A percentile compares a stretch with the other conserved stretches of the same genome.
These are phyloP conservation scores for Nakazawaea wyomingensis DNA, from an alignment of 805 yeast genomes.

Conservation along the genomic window DNA sequence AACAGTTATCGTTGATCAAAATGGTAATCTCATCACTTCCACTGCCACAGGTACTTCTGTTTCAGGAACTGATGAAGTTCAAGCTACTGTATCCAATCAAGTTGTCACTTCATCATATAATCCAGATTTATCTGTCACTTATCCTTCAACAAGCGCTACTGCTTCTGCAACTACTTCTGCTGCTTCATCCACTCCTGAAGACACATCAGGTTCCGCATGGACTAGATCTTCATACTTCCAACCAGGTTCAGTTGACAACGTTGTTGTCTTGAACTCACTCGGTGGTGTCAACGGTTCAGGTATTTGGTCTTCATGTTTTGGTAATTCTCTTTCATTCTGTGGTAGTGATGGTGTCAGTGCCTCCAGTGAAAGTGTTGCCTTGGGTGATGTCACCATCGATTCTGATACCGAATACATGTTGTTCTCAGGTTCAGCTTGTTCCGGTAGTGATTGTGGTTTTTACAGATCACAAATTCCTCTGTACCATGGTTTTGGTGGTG, in stretches of 20 bases:
- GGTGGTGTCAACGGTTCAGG: constrained; percentile 90
- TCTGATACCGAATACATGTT: constrained; percentile 80
- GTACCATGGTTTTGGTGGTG: constrained; percentile 89
- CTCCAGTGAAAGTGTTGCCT: constrained; percentile 62
- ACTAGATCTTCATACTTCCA: constrained; percentile 67
- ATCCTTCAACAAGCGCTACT: constrained; percentile 8
- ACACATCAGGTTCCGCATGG: constrained; percentile 54
- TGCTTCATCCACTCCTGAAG: constrained; percentile 21
- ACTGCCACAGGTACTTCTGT: constrained; percentile 22
- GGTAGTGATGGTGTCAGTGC: constrained; percentile 73
- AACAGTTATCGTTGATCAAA: constrained; percentile 63
- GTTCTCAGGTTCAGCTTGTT: constrained; percentile 78
- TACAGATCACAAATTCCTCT: constrained; percentile 86
- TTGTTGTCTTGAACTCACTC: constrained; percentile 77
- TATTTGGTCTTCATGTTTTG: constrained; percentile 78
- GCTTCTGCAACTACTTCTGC: constrained; percentile 20
- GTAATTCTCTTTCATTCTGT: constrained; percentile 86
- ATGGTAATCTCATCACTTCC: constrained; percentile 39
- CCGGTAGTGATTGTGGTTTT: constrained; percentile 68
- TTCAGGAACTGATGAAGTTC: constrained; percentile 18
- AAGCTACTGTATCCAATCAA: constrained; percentile 24
- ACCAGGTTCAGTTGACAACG: constrained; percentile 67
- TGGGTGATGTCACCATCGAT: constrained; percentile 60
- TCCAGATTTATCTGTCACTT: constrained; percentile 7
- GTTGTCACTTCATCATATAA: constrained; percentile 20